phyloP scores from a whole-genome alignment of 225 moss, liverwort and hornwort species.

The Rhytidiadelphus loreus region DNA sequence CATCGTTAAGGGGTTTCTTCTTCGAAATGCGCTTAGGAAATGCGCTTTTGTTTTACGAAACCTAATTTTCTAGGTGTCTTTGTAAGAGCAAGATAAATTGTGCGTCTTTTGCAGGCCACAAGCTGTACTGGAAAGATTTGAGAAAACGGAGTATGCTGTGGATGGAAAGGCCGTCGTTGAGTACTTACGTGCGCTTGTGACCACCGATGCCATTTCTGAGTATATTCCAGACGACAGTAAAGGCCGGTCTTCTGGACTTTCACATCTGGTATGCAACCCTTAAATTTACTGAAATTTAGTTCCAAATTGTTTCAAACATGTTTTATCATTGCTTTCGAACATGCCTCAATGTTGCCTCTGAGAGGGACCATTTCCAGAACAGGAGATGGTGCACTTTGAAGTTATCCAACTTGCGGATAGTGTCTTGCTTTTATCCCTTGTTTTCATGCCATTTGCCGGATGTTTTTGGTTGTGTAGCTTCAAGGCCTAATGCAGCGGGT shows the following conservation, averaged over 20 bases:
- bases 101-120: slow-evolving; percentile 64
- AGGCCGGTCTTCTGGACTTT: slow-evolving; percentile 69
- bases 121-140: slow-evolving; percentile 95
- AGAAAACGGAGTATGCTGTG: slow-evolving; percentile 86
- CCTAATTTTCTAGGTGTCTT: not conserved
- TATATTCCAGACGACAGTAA: slow-evolving; percentile 82
- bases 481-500: slow-evolving; percentile 93
- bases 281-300: not conserved
- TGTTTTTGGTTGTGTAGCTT: slow-evolving; percentile 38
- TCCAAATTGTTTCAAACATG: not conserved
- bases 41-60: not conserved
- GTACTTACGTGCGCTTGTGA: slow-evolving; percentile 91
- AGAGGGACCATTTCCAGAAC: not conserved
- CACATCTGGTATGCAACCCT: slow-evolving; percentile 53
- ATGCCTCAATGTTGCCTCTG: not conserved
- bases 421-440: not conserved
- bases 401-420: not conserved
- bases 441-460: not conserved
- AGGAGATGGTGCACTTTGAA: not conserved
- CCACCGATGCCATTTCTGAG: slow-evolving; percentile 87
- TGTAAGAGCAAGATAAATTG: not conserved
- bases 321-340: not conserved
- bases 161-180: slow-evolving; percentile 89
- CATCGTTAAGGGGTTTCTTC: not conserved
- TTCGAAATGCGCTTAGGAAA: not conserved